phyloP scores from a whole-genome alignment of 1,284 basidiomycete genomes.

The Taiwanofungus camphoratus region DNA sequence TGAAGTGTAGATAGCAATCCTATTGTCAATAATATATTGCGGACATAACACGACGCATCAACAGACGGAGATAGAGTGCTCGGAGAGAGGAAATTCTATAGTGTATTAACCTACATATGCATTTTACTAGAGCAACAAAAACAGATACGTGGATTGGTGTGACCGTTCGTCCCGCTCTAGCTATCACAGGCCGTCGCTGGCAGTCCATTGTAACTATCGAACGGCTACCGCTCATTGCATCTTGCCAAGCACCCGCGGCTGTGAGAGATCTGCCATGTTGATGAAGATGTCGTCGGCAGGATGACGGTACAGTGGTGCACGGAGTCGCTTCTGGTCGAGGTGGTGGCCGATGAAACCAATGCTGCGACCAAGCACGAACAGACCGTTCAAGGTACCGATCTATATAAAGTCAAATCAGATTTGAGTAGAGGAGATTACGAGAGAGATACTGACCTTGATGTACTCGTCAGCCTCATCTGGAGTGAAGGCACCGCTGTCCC shows the following conservation, averaged over 20 bases:
- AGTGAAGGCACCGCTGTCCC: slow-evolving; percentile 92
- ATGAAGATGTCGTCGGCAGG: slow-evolving; percentile 84
- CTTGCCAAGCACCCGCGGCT: slow-evolving; percentile 72
- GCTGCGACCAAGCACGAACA: slow-evolving; percentile 95
- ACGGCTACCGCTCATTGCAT: slow-evolving; percentile 28
- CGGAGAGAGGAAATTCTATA: slow-evolving; percentile 1
- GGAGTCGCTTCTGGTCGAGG: slow-evolving; percentile 92
- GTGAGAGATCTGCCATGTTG: slow-evolving; percentile 78
- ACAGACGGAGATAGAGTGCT: no score
- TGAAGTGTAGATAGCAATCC: no score
- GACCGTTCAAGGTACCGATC: slow-evolving; percentile 90
- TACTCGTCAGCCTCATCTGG: slow-evolving; percentile 97
- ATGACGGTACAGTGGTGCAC: slow-evolving; percentile 89
- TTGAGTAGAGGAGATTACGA: neutral
- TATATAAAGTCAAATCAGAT: slow-evolving; percentile 13
- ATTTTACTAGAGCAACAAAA: neutral
- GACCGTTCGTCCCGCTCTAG: no score
- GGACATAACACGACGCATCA: no score
- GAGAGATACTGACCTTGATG: slow-evolving; percentile 63
- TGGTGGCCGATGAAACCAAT: slow-evolving; percentile 97
- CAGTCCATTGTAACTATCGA: no score
- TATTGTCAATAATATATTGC: no score
- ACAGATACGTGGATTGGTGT: no score
- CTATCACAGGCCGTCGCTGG: no score
- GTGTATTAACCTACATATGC: slow-evolving; percentile 1